Evolutionary conservation across 164 flowering plant genomes (phyloP), one percentile per base, ranked within the genome.

Genomic region (Houttuynia cordata): DNA sequence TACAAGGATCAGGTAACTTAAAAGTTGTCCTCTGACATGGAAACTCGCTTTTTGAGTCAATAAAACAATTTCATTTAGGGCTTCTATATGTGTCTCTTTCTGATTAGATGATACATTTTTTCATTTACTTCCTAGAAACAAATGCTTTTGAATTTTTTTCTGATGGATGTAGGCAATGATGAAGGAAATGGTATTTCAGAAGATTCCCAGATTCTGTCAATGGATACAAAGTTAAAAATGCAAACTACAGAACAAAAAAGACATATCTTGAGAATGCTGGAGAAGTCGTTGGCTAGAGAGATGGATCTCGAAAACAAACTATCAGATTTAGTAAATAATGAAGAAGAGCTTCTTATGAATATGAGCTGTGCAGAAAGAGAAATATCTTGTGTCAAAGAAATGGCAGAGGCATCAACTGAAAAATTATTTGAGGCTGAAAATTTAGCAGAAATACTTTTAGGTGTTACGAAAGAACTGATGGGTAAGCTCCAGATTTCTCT

Each of bases 261-360:
- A 51, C 73, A 79, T 66, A 68, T 86, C 49, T 57, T 90, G 64
- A 78, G 85, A 78, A 86, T 85, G 91, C 72, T 90, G 55, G 99
- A 93, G 78, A 93, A 83, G 71, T 90, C 99, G 65, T 73, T 93
- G 69, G 89, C 87, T 6, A 80, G 83, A 61, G 99, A 90, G 70
- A 60, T 93, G 61, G 91, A 88, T 67, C 81, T 90, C 57, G 99
- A 93, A 64, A 86, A 81, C 75, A 83, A 78, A 70, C 59, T 86
- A 22, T 34, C 65, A 17, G 92, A 86, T 40, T 74, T 81, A 51
- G 82, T 73, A 68, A 77, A 76, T 50, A 63, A 22, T 53, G 84
- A 84, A 66, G 88, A 86, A 60, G 83, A 79, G 65, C 69, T 88
- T 65, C 80, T 76, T 60, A 55, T 55, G 47, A 79, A 79, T 65